These are phyloP conservation scores for Penicillium antarcticum DNA, from an alignment of 495 filamentous ascomycete genomes.

Conservation along the genomic window DNA sequence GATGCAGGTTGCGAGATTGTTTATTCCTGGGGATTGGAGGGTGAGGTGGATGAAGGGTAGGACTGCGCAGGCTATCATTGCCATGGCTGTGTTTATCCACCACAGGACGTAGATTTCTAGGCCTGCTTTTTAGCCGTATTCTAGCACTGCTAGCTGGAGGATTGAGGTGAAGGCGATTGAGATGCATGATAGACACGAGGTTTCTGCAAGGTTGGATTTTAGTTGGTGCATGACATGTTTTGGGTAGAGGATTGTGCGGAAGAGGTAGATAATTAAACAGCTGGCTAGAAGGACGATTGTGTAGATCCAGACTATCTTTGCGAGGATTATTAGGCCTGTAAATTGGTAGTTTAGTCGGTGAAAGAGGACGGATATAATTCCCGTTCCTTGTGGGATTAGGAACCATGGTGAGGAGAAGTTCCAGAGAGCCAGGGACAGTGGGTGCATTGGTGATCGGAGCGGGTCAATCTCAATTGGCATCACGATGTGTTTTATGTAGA, in stretches of 20 bases:
- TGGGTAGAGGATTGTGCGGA: slow-evolving; percentile 25
- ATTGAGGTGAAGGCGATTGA: slow-evolving; percentile 29
- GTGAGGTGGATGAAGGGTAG: slow-evolving; percentile 29
- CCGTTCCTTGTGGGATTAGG: slow-evolving; percentile 31
- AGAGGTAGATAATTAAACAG: slow-evolving; percentile 20
- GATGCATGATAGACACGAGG: slow-evolving; percentile 30
- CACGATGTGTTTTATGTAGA: background rate
- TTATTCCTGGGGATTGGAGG: slow-evolving; percentile 23
- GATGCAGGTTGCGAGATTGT: slow-evolving; percentile 14
- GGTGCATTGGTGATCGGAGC: slow-evolving; percentile 2
- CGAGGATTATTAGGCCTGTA: slow-evolving; percentile 19
- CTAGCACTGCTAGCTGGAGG: slow-evolving; percentile 20
- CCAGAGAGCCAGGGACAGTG: slow-evolving; percentile 22
- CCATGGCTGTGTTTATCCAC: slow-evolving; percentile 27
- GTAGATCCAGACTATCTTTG: slow-evolving; percentile 34
- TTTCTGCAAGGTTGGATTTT: slow-evolving; percentile 22
- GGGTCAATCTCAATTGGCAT: background rate
- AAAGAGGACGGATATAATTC: slow-evolving; percentile 25
- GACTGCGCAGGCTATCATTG: slow-evolving; percentile 15
- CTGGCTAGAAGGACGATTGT: slow-evolving; percentile 21
- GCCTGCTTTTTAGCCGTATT: slow-evolving; percentile 17
- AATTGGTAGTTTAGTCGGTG: slow-evolving; percentile 33
- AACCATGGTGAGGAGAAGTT: slow-evolving; percentile 32
- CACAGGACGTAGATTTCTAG: slow-evolving; percentile 28
- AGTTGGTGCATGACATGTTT: slow-evolving; percentile 21